Base-by-base conservation (phyloP, 2,329 filamentous ascomycete genomes). In the Chaetomium strumarium region DNA sequence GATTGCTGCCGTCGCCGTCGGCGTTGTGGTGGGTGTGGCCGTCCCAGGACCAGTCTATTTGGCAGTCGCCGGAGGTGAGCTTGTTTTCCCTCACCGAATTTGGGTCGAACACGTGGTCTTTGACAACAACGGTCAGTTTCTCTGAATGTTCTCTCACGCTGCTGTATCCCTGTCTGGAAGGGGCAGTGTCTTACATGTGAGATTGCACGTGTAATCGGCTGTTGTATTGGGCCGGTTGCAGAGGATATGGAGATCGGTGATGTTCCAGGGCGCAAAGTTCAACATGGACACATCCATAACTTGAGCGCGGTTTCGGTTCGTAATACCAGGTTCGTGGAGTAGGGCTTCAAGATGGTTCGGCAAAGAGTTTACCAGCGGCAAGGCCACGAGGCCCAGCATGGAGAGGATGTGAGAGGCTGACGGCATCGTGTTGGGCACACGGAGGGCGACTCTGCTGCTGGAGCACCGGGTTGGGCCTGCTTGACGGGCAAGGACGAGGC, bases 21-120 rank as follows among this genome's bases (percentile, higher is more conserved):
- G 46, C 46, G 30, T 43, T 47, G 36, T 49, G 29, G 4, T 49
- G 31, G 6, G 58, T 55, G 19, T 50, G 48, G 10, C 63, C 61
- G 43, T 64, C 61, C 63, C 63, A 65, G 13, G 37, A 10, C 60
- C 62, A 64, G 7, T 49, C 37, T 14, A 56, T 60, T 29, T 51
- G 31, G 52, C 64, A 66, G 19, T n/a, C 17, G 52, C 59, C 60
- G 2, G 57, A 57, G 0, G 60, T 57, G 19, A 63, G 53, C 14
- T 58, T 57, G 58, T 66, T 66, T 41, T 65, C 53, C 20, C 40
- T 45, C 38, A 62, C 62, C 2, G 64, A 64, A 56, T 66, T 66
- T 34, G 63, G 64, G 52, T 66, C 64, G 41, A 58, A 58, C 63
- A 62, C 64, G 41, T 60, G 41, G 52, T 64, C 63, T 66, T 24